These are phyloP conservation scores for Cyanidiococcus yangmingshanensis DNA, from an alignment of 23 red algal species.

Conservation along the genomic window DNA sequence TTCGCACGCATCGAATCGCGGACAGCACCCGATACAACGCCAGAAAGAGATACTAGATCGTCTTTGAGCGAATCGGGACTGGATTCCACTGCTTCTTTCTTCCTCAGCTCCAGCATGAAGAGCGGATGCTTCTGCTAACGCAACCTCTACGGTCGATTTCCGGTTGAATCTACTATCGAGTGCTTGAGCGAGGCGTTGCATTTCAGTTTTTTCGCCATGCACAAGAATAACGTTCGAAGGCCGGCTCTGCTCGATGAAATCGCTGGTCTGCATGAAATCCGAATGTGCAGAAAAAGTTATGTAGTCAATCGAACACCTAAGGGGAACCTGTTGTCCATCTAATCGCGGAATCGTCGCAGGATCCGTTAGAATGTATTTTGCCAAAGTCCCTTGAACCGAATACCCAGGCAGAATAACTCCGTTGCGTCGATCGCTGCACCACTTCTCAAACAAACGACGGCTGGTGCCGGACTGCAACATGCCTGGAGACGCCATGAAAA, in stretches of 20 bases:
- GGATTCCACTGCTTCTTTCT: neutral
- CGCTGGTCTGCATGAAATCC: constrained; percentile 88
- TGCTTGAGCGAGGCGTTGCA: constrained; percentile 65
- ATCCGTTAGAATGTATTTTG: constrained; percentile 79
- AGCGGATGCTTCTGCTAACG: neutral
- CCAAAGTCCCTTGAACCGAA: constrained; percentile 89
- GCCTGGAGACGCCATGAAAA: constrained; percentile 98
- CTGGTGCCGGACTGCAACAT: constrained; percentile 93
- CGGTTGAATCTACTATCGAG: constrained; percentile 79
- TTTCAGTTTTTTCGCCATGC: constrained; percentile 83
- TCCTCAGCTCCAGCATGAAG: neutral
- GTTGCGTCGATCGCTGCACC: constrained; percentile 88
- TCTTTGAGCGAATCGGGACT: neutral
- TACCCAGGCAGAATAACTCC: constrained; percentile 83
- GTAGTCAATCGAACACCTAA: constrained; percentile 82
- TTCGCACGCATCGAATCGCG: neutral
- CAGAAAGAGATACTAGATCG: neutral
- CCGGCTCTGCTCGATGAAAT: constrained; percentile 71
- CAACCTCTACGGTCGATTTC: constrained; percentile 8
- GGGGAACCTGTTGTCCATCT: constrained; percentile 75
- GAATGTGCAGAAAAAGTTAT: constrained; percentile 97
- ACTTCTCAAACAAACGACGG: constrained; percentile 80
- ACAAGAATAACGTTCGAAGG: constrained; percentile 80
- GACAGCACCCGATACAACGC: neutral
- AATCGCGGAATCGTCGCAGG: constrained; percentile 67